Conservation (phyloP, 2,329 filamentous ascomycete genomes). For the Penicillium aurantiogriseum region DNA sequence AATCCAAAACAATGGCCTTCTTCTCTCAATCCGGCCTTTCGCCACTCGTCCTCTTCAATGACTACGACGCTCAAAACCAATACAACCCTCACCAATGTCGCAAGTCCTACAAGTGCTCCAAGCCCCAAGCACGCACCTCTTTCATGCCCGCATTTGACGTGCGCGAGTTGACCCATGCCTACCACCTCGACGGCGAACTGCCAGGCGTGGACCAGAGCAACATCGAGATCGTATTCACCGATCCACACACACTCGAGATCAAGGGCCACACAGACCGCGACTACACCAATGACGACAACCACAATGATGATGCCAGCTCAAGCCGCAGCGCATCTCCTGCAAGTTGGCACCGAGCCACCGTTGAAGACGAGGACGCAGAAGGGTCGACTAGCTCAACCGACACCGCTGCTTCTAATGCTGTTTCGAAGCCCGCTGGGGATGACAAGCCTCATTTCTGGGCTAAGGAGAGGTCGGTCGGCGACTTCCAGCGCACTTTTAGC, state of each 20-base stretch:
- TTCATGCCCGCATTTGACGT: constrained; percentile 48
- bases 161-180: constrained; percentile 41
- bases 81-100: constrained; percentile 19
- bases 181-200: constrained; percentile 47
- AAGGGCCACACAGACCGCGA: constrained; percentile 41
- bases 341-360: constrained; percentile 47
- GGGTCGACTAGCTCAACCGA: constrained; percentile 4
- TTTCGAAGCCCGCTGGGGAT: constrained; percentile 14
- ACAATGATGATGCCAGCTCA: constrained; percentile 5
- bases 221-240: constrained; percentile 49
- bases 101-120: constrained; percentile 9
- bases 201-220: constrained; percentile 45
- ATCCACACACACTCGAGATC: constrained; percentile 46
- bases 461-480: constrained; percentile 56
- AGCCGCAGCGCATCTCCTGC: constrained; percentile 22
- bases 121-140: constrained; percentile 21
- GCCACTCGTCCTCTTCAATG: constrained; percentile 46
- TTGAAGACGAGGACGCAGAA: constrained; percentile 44
- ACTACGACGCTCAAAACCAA: constrained; percentile 38
- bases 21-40: constrained; percentile 40
- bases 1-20: constrained; percentile 39
- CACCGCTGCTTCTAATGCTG: constrained; percentile 9
- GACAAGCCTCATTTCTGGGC: constrained; percentile 53
- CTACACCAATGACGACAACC: constrained; percentile 21
- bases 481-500: constrained; percentile 57